phyloP scores from a whole-genome alignment of 1,284 basidiomycete genomes.

The Porodaedalea pini region DNA sequence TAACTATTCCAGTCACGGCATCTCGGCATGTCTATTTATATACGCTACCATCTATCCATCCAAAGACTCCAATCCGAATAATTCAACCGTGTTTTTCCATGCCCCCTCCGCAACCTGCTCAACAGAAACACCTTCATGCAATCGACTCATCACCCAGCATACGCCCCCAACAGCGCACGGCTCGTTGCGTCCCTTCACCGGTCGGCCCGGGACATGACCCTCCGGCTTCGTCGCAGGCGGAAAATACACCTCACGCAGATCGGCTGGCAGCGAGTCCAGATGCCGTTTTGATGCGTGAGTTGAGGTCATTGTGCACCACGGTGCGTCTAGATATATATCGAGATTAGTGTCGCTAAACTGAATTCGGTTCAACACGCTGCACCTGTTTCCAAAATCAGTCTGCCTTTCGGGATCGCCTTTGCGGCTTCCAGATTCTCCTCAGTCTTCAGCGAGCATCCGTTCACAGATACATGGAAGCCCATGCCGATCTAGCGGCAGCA shows the following conservation, averaged over 20 bases:
- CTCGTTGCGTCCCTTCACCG: conserved; percentile 84
- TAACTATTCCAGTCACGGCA: not conserved
- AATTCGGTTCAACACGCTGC: not conserved
- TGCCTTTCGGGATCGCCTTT: conserved; percentile 58
- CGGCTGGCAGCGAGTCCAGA: conserved; percentile 50
- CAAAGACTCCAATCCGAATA: conserved; percentile 55
- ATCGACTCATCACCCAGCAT: conserved; percentile 69
- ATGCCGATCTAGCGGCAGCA: conserved; percentile 50
- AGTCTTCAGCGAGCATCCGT: conserved; percentile 85
- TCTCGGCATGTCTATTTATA: conserved; percentile 1
- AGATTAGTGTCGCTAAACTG: not conserved
- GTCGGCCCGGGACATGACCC: conserved; percentile 55
- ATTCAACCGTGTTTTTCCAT: conserved; percentile 63
- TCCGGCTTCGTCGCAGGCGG: conserved; percentile 64
- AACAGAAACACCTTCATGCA: conserved; percentile 52
- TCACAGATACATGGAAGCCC: conserved; percentile 74
- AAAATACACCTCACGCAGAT: conserved; percentile 50
- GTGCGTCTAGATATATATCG: conserved; percentile 55
- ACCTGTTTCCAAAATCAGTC: conserved; percentile 82
- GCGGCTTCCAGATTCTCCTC: conserved; percentile 64
- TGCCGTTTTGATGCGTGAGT: conserved; percentile 69
- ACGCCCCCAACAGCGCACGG: conserved; percentile 71
- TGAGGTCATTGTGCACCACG: conserved; percentile 80
- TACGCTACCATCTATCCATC: not conserved
- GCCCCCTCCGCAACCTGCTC: conserved; percentile 58